Base-by-base conservation (phyloP, 2,329 filamentous ascomycete genomes). In the Rugonectria rugulosa region DNA sequence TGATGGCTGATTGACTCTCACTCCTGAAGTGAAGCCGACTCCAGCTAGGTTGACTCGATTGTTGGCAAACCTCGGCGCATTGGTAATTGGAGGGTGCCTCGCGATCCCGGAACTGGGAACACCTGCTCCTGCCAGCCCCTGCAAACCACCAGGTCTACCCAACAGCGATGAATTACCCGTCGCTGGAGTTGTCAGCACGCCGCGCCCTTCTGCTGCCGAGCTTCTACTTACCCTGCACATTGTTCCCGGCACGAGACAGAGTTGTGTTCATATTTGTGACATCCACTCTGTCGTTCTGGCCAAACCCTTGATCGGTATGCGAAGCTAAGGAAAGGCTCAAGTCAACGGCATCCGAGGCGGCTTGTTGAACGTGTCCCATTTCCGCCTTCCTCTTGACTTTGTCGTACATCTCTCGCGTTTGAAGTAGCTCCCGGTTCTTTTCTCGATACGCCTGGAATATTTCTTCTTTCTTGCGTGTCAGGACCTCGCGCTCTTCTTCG, bases 401-500 rank as follows among this genome's bases (percentile, higher is more conserved):
- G 64, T 86, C 82, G 58, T 87, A 87, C 2, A 86, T 74, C 58
- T 86, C 83, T 64, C 92, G 90, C 3, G 86, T 83, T 57, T 91
- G 88, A 5, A 86, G 74, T 3, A 90, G 81, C 54, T 87, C 89
- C 41, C 83, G 86, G 62, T 77, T 86, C 70, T 94, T 95, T 19
- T 92, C 88, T 51, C 83, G 83, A 64, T 86, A 88, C 4, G 85
- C 80, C 19, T 86, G 80, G 5, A 80, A 77, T 2, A 96, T 76
- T 29, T 94, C 89, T 15, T 90, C 82, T 59, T 92, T 90, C 72
- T 90, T 92, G 43, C 83, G 81, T 46, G 86, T 79, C 10, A 94
- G 75, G 8, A 77, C 76, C 19, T 88, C 83, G 49, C 89, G 85
- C 26, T 90, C 85, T 8, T 78, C 65, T 52, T 84, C 80, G 74